These are phyloP conservation scores for Xylariaceae sp. DNA, from an alignment of 2,329 filamentous ascomycete genomes.

Conservation along the genomic window DNA sequence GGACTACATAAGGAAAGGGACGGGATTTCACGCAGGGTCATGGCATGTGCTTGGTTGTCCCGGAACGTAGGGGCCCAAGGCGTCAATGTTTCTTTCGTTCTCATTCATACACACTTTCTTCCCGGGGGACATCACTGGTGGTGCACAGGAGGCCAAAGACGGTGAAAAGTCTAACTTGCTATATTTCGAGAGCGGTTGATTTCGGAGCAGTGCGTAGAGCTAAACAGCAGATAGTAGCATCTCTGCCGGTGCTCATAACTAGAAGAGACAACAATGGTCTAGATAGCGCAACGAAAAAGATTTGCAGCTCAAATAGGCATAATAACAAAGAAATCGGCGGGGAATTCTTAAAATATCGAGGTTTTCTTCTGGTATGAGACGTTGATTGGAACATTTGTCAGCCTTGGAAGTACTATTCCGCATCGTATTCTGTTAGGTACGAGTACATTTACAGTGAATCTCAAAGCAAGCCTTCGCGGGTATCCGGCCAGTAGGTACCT, in stretches of 20 bases:
- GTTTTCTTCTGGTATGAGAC: too few species aligned
- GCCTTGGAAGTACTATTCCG: too few species aligned
- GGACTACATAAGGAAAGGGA: slow-evolving; percentile 16
- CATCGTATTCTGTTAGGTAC: too few species aligned
- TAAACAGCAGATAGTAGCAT: slow-evolving; percentile 8
- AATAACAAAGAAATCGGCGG: neutral
- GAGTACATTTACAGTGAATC: too few species aligned
- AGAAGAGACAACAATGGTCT: slow-evolving; percentile 17
- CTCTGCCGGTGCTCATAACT: slow-evolving; percentile 20
- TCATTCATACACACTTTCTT: neutral
- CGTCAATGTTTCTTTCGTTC: slow-evolving; percentile 1
- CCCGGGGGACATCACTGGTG: neutral
- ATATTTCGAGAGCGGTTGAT: slow-evolving; percentile 12
- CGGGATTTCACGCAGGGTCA: slow-evolving; percentile 12
- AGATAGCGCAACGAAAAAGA: slow-evolving; percentile 20
- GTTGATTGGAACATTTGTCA: too few species aligned
- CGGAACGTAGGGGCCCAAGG: neutral
- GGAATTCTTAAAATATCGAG: neutral
- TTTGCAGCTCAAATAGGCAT: neutral
- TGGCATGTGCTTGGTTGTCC: slow-evolving; percentile 10
- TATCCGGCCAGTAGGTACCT: too few species aligned
- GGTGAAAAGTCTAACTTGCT: neutral
- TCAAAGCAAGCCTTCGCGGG: too few species aligned
- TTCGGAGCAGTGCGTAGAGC: slow-evolving; percentile 13
- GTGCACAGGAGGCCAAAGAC: slow-evolving; percentile 5